phyloP scores from a whole-genome alignment of 306 rosid species.

The Adenanthera pavonina region DNA sequence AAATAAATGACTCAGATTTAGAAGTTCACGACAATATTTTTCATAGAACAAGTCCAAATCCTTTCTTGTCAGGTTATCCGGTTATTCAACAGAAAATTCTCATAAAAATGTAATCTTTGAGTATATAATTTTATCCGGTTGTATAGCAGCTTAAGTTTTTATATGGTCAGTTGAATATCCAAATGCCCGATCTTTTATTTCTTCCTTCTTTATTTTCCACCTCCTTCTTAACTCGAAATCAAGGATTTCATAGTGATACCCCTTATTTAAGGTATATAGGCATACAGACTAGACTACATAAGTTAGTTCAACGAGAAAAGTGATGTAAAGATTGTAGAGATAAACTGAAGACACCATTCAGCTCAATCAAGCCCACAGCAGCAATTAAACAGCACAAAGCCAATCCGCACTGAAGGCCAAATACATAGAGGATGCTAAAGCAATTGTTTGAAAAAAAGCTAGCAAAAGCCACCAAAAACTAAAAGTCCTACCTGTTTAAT shows the following conservation, averaged over 20 bases:
- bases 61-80: neutral
- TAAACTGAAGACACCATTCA: neutral
- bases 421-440: neutral
- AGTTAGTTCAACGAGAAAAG: neutral
- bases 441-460: neutral
- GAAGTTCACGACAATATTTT: neutral
- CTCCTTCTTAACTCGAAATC: neutral
- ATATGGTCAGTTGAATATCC: neutral
- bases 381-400: conserved; percentile 14
- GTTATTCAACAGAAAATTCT: neutral
- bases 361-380: conserved; percentile 3
- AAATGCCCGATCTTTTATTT: neutral
- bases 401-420: neutral
- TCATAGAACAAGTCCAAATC: neutral
- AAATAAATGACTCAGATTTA: neutral
- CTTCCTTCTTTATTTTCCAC: neutral
- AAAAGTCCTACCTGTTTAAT: conserved; percentile 67
- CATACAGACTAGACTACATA: neutral
- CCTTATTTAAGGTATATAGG: neutral
- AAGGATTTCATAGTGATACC: neutral
- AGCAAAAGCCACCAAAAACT: neutral
- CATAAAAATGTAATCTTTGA: neutral
- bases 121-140: neutral
- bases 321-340: neutral
- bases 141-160: neutral